Base-by-base conservation (phyloP, 2,329 filamentous ascomycete genomes). In the Chaetomiaceae sp. region DNA sequence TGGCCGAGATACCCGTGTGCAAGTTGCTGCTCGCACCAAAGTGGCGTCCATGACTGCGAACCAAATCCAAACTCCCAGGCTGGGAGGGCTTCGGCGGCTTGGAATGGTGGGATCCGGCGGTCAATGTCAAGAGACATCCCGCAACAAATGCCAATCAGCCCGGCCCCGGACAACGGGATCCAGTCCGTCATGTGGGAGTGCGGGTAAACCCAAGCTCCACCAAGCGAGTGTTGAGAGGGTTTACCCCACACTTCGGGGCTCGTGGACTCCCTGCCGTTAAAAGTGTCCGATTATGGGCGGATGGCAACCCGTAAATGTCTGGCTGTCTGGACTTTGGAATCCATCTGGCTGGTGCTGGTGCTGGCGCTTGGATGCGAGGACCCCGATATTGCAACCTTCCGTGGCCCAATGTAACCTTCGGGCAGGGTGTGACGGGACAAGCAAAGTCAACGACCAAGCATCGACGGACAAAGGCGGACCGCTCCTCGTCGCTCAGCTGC, bases 311-410 rank as follows among this genome's bases (percentile, higher is more conserved):
- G 25, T 9, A 27, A 27, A 27, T 9, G 9, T 48, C 19, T 36
- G 36, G 19, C 27, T 14, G 34, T 7, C 29, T 9, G 34, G 31
- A 33, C 19, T 36, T 34, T n/a, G 19, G 45, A 56, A 51, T 44
- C 59, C 59, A 47, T 51, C 49, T 47, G 47, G 48, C 45, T 57
- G 60, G 60, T 44, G 48, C 45, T 57, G 60, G 60, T 44, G 51
- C 54, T 55, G 56, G 49, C 44, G 38, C 45, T 54, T 53, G 27
- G 34, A 55, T 27, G 49, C 34, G 53, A 43, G 39, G 49, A 47
- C 54, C 47, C 45, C 55, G 49, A 61, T 59, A 62, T 58, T 63
- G 61, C 54, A 62, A 63, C 60, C 60, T 57, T 31, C 27, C 53
- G 57, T 51, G 43, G 29, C 54, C 39, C 57, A 49, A 59, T 47